Conservation (phyloP, 179 eudicot species). For the Pouteria campechiana region DNA sequence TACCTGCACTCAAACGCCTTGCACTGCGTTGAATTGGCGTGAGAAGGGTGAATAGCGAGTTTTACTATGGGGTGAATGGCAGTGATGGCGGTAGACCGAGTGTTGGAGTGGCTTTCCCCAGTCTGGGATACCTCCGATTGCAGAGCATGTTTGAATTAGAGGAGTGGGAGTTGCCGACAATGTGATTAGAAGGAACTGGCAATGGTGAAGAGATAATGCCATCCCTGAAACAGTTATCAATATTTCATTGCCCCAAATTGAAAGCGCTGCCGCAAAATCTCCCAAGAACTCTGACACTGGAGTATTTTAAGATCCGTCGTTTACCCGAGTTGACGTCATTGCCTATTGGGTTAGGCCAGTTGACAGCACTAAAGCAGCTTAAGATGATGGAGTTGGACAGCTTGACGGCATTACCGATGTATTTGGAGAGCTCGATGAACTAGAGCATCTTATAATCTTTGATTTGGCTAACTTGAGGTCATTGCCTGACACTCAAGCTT, state of each 20-base stretch:
- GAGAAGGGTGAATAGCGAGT: conserved; percentile 7
- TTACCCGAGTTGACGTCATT: too few species aligned
- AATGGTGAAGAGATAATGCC: conserved; percentile 11
- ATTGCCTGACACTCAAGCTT: too few species aligned
- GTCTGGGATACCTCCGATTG: conserved; percentile 15
- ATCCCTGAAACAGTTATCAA: conserved; percentile 5
- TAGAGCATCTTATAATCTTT: too few species aligned
- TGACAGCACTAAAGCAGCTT: too few species aligned
- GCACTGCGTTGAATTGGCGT: conserved; percentile 8
- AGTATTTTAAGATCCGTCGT: too few species aligned
- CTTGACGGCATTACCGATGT: too few species aligned
- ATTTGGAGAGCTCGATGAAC: too few species aligned
- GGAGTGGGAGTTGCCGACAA: conserved; percentile 3
- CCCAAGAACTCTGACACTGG: neutral
- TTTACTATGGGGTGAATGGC: conserved; percentile 1
- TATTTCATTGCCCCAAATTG: conserved; percentile 8
- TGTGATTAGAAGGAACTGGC: neutral
- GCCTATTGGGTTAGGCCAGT: too few species aligned
- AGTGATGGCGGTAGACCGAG: neutral
- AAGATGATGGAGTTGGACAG: too few species aligned
- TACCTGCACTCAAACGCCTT: conserved; percentile 13
- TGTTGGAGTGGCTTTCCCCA: conserved; percentile 5
- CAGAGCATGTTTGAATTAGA: conserved; percentile 9
- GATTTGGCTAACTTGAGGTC: too few species aligned
- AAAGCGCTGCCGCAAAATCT: conserved; percentile 9